These are phyloP conservation scores for Chaetomium sp. DNA, from an alignment of 2,329 filamentous ascomycete species.

Conservation along the genomic window DNA sequence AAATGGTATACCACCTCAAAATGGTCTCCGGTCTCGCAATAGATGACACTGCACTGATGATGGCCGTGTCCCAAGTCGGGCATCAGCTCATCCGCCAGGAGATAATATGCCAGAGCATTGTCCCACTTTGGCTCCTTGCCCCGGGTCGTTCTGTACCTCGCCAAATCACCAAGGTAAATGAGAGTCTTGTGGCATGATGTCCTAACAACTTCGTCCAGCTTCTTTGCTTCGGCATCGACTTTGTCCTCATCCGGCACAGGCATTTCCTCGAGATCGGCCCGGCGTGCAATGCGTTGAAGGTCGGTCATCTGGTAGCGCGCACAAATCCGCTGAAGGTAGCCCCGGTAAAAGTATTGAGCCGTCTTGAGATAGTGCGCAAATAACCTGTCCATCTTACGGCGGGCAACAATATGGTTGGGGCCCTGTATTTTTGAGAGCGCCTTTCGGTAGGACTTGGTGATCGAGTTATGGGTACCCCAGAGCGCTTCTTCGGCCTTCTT, in stretches of 20 bases:
- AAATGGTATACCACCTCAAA: conserved; percentile 84
- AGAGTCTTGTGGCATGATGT: conserved; percentile 75
- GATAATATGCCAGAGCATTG: conserved; percentile 76
- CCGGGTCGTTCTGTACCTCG: conserved; percentile 74
- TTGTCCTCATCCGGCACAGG: conserved; percentile 37
- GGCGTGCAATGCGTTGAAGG: conserved; percentile 21
- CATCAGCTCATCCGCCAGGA: conserved; percentile 69
- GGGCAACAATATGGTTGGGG: conserved; percentile 51
- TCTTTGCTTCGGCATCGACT: conserved; percentile 38
- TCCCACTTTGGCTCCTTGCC: conserved; percentile 71
- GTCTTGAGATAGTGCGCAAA: conserved; percentile 83
- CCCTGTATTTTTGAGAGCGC: conserved; percentile 52
- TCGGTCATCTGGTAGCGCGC: conserved; percentile 50
- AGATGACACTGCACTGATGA: conserved; percentile 86
- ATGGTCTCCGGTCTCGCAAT: conserved; percentile 69
- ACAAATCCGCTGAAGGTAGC: conserved; percentile 72
- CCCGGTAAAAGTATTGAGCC: conserved; percentile 81
- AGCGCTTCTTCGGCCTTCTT: conserved; percentile 63
- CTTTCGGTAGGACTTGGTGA: conserved; percentile 74
- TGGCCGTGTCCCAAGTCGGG: conserved; percentile 75
- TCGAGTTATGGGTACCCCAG: conserved; percentile 71
- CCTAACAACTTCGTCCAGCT: conserved; percentile 55
- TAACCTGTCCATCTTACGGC: conserved; percentile 72
- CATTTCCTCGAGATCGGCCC: conserved; percentile 29
- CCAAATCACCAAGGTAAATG: conserved; percentile 82